Evolutionary conservation across 1,284 basidiomycete genomes (phyloP).

Genomic region (Bjerkandera adusta): DNA sequence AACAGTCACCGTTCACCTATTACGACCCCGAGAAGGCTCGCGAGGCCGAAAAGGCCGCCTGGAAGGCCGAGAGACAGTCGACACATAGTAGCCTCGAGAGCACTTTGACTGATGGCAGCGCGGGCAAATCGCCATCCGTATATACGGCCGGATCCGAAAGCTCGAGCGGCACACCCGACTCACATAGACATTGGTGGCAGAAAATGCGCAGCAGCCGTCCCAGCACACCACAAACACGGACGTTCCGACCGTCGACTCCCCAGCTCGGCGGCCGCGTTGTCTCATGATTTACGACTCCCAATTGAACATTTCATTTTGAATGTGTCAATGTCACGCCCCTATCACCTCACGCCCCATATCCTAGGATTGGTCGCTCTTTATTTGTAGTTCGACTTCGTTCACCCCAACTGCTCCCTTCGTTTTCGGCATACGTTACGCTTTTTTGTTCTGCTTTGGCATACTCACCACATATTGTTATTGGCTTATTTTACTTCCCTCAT

Average conservation of each 20-base stretch:
- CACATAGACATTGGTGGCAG: slow-evolving; percentile 27
- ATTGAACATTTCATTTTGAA: too few species aligned
- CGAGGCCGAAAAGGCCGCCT: slow-evolving; percentile 12
- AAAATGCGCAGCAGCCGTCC: slow-evolving; percentile 26
- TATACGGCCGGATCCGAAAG: slow-evolving; percentile 12
- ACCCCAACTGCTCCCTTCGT: too few species aligned
- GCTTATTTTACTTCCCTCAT: too few species aligned
- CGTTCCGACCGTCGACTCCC: slow-evolving; percentile 20
- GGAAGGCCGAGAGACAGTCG: slow-evolving; percentile 18
- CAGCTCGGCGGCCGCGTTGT: neutral
- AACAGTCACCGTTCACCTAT: slow-evolving; percentile 60
- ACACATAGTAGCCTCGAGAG: slow-evolving; percentile 25
- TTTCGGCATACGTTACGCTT: too few species aligned
- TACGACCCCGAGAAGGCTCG: slow-evolving; percentile 29
- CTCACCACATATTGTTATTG: too few species aligned
- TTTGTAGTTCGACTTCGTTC: too few species aligned
- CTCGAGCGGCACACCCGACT: slow-evolving; percentile 9
- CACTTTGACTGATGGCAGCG: slow-evolving; percentile 14
- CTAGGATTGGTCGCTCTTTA: too few species aligned
- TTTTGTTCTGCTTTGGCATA: too few species aligned
- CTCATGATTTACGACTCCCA: slow-evolving; percentile 1
- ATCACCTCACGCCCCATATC: too few species aligned
- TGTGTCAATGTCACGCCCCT: too few species aligned
- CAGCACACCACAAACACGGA: slow-evolving; percentile 8
- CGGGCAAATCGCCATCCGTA: slow-evolving; percentile 6